These are phyloP conservation scores for Vigna radiata DNA, from an alignment of 306 rosid species.

Conservation along the genomic window DNA sequence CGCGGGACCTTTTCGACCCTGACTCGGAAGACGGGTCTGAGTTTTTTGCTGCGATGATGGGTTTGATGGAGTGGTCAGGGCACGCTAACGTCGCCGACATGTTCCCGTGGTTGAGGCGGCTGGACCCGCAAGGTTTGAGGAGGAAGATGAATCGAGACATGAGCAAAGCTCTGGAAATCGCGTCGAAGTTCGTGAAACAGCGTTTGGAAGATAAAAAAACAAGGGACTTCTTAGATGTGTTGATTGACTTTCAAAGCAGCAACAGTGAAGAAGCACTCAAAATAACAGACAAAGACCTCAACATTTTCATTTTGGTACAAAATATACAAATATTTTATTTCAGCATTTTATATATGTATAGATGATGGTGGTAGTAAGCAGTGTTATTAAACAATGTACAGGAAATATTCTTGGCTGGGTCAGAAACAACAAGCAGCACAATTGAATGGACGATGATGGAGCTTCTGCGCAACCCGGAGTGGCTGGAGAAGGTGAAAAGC, in stretches of 20 bases:
- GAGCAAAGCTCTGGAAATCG: conserved; percentile 56
- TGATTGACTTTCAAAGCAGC: conserved; percentile 59
- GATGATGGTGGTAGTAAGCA: too few relatives aligned
- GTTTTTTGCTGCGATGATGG: conserved; percentile 54
- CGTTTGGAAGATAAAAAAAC: conserved; percentile 36
- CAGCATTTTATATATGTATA: too few relatives aligned
- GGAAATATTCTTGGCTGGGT: conserved; percentile 69
- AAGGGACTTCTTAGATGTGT: conserved; percentile 64
- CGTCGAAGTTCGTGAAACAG: conserved; percentile 53
- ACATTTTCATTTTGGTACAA: conserved; percentile 56
- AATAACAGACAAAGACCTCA: conserved; percentile 57
- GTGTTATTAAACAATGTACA: not conserved
- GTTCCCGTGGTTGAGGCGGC: conserved; percentile 62
- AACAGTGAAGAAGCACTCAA: conserved; percentile 48
- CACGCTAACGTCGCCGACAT: conserved; percentile 50
- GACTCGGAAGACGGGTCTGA: conserved; percentile 53
- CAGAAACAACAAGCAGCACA: conserved; percentile 66
- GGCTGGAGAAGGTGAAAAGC: conserved; percentile 40
- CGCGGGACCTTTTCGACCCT: conserved; percentile 60
- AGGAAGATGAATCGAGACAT: conserved; percentile 62
- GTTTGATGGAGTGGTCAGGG: conserved; percentile 65
- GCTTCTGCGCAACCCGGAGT: conserved; percentile 45
- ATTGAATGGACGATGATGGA: conserved; percentile 68
- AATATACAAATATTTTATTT: too few relatives aligned
- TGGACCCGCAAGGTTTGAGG: conserved; percentile 61